phyloP scores from a whole-genome alignment of 2,329 filamentous ascomycete species.

The Aspergillus terreus region DNA sequence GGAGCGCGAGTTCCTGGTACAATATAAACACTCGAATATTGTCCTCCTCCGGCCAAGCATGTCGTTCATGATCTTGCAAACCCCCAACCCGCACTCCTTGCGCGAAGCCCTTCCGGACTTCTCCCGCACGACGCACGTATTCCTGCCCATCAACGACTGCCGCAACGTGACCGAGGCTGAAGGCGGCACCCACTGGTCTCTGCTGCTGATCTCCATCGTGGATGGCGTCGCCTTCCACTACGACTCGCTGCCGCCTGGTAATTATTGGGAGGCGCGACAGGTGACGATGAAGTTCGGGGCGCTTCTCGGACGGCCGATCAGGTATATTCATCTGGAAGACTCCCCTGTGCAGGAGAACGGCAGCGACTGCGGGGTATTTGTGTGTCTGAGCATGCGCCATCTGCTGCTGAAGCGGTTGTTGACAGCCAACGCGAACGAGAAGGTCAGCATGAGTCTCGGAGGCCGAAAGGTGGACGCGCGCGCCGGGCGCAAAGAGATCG shows the following conservation, averaged over 20 bases:
- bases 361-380: slow-evolving; percentile 92
- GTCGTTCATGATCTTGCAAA: slow-evolving; percentile 85
- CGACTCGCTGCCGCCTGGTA: slow-evolving; percentile 75
- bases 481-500: slow-evolving; percentile 82
- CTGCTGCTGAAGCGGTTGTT: slow-evolving; percentile 82
- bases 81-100: slow-evolving; percentile 53
- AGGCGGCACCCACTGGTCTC: slow-evolving; percentile 89
- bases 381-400: slow-evolving; percentile 92
- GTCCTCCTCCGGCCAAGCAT: slow-evolving; percentile 88
- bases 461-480: slow-evolving; percentile 78
- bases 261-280: slow-evolving; percentile 67
- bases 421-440: slow-evolving; percentile 72
- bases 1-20: slow-evolving; percentile 78
- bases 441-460: slow-evolving; percentile 90
- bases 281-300: slow-evolving; percentile 66
- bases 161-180: slow-evolving; percentile 73
- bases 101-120: slow-evolving; percentile 77
- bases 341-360: slow-evolving; percentile 88
- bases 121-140: slow-evolving; percentile 78
- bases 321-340: slow-evolving; percentile 77
- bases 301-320: slow-evolving; percentile 63
- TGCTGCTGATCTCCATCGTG: slow-evolving; percentile 82
- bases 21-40: slow-evolving; percentile 80
- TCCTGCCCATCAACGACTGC: slow-evolving; percentile 92
- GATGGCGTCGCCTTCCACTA: slow-evolving; percentile 96